Percentiles rank a stretch among this genome's conserved stretches.
These are phyloP conservation scores for Cicer arietinum DNA, from an alignment of 306 rosid genomes.

Conservation along the genomic window DNA sequence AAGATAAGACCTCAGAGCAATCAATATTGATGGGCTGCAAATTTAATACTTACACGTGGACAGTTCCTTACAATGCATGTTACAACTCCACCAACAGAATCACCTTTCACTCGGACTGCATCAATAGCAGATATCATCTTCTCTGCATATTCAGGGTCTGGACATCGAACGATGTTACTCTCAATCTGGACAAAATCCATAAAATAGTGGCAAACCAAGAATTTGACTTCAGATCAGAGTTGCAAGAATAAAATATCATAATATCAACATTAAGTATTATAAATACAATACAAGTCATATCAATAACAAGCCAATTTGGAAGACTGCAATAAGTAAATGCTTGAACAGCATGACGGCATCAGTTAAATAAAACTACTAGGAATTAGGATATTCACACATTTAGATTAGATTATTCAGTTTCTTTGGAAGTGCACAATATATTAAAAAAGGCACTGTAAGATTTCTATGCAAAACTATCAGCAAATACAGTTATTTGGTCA, in stretches of 20 bases:
- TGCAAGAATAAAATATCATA: conserved; percentile 22
- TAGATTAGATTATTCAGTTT: conserved; percentile 5
- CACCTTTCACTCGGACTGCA: conserved; percentile 82
- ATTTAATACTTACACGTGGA: conserved; percentile 66
- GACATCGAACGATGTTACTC: conserved; percentile 95
- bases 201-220: conserved; percentile 29
- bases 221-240: conserved; percentile 37
- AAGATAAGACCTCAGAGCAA: conserved; percentile 35
- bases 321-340: conserved; percentile 31
- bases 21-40: conserved; percentile 1
- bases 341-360: conserved; percentile 4
- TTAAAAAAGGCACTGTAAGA: conserved; percentile 3
- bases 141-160: conserved; percentile 91
- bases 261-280: conserved; percentile 14
- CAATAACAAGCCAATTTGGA: conserved; percentile 27
- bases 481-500: conserved; percentile 15
- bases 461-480: not conserved
- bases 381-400: conserved; percentile 15
- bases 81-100: conserved; percentile 93
- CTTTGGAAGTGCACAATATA: not conserved
- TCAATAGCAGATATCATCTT: conserved; percentile 96
- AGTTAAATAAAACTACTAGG: not conserved
- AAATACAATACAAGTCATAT: conserved; percentile 9
- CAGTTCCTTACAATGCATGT: conserved; percentile 92
- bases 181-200: conserved; percentile 65